Percentiles rank a stretch among this genome's conserved stretches.
Conservation (phyloP, 208 protist species). For the Trypanosomatidae sp. region DNA sequence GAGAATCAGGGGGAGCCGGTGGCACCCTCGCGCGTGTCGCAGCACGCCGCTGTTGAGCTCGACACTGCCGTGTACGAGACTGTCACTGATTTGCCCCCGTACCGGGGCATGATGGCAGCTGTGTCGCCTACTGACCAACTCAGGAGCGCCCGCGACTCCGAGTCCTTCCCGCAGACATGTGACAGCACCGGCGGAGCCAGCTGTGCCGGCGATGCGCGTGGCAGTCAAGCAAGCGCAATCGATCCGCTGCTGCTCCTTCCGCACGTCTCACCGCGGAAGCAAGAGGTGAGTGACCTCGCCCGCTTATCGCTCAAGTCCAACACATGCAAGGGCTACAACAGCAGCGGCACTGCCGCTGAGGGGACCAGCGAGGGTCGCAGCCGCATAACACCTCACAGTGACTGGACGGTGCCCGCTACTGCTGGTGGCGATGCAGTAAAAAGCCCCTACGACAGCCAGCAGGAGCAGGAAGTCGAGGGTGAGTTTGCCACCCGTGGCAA, state of each 20-base stretch:
- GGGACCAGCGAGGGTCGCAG: neutral
- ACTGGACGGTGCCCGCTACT: neutral
- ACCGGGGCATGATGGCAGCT: constrained; percentile 6
- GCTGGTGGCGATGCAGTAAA: neutral
- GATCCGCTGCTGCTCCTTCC: constrained; percentile 53
- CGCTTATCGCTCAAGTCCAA: neutral
- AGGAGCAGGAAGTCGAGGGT: constrained; percentile 10
- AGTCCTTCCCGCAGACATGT: constrained; percentile 9
- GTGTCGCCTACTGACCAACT: constrained; percentile 1
- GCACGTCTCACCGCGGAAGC: constrained; percentile 19
- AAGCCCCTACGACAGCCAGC: constrained; percentile 8
- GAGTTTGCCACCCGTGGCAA: constrained; percentile 6
- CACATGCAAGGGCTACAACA: neutral
- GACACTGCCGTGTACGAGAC: constrained; percentile 27
- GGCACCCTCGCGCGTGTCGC: constrained; percentile 17
- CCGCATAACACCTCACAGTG: neutral
- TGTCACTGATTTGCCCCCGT: constrained; percentile 17
- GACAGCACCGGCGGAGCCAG: constrained; percentile 9
- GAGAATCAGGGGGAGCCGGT: neutral
- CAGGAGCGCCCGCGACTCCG: constrained; percentile 3
- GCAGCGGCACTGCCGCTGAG: neutral
- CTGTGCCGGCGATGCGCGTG: neutral
- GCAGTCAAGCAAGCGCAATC: constrained; percentile 18
- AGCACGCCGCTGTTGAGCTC: constrained; percentile 25
- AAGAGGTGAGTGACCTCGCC: neutral